These are phyloP conservation scores for Calycina herbarum DNA, from an alignment of 2,329 filamentous ascomycete genomes.

Conservation along the genomic window DNA sequence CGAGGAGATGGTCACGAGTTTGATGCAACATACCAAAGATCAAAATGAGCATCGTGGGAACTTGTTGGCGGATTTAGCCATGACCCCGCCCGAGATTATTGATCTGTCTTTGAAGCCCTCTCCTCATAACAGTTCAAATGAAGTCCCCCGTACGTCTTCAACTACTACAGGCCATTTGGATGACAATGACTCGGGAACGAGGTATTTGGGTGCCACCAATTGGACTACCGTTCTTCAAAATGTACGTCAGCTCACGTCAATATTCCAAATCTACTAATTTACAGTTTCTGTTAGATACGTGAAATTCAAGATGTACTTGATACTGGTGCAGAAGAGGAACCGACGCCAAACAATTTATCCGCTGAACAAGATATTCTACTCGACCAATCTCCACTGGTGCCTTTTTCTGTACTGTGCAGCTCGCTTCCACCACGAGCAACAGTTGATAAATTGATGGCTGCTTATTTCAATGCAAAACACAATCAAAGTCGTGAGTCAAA, in stretches of 20 bases:
- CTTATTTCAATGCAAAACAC: slow-evolving; percentile 53
- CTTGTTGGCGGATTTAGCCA: not conserved
- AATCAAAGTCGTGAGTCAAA: slow-evolving; percentile 33
- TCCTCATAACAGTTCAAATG: not conserved
- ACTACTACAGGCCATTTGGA: not conserved
- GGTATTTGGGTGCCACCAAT: slow-evolving; percentile 58
- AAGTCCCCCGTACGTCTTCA: not conserved
- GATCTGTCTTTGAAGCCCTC: not conserved
- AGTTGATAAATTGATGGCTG: slow-evolving; percentile 50
- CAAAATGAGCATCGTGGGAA: not conserved
- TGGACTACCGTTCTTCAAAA: slow-evolving; percentile 59
- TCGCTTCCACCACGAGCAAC: slow-evolving; percentile 47
- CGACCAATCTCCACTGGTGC: slow-evolving; percentile 4
- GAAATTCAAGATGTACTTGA: slow-evolving; percentile 57
- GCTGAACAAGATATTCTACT: slow-evolving; percentile 10
- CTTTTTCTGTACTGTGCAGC: slow-evolving; percentile 44
- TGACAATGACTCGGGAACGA: slow-evolving; percentile 36
- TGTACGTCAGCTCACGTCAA: slow-evolving; percentile 38
- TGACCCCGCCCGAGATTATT: not conserved
- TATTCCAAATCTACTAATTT: not conserved
- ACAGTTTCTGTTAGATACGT: slow-evolving; percentile 47
- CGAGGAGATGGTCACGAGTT: slow-evolving; percentile 19
- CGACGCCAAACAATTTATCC: not conserved
- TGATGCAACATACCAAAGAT: slow-evolving; percentile 11
- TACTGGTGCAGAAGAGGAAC: slow-evolving; percentile 17